Evolutionary conservation across 2,329 filamentous ascomycete genomes (phyloP).

Genomic region (Epichloe aotearoae): DNA sequence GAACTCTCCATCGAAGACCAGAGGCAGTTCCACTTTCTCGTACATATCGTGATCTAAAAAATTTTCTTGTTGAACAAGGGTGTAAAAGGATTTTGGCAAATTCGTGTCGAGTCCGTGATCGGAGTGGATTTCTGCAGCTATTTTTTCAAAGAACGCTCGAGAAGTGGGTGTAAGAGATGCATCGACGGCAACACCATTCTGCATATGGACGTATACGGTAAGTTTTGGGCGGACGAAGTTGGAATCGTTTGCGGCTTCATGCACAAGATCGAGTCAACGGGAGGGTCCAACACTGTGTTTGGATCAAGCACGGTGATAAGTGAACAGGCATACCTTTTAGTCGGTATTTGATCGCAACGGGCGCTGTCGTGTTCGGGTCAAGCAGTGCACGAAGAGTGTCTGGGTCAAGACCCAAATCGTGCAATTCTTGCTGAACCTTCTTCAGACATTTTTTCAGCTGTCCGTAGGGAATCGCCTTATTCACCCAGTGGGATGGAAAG

Average conservation of each 20-base stretch:
- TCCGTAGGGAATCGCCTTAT: conserved; percentile 69
- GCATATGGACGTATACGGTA: conserved; percentile 54
- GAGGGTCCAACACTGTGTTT: background rate
- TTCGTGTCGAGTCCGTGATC: conserved; percentile 2
- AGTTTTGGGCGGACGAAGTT: conserved; percentile 51
- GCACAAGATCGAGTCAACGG: background rate
- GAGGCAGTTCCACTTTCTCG: conserved; percentile 53
- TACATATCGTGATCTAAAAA: conserved; percentile 7
- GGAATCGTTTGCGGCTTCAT: conserved; percentile 24
- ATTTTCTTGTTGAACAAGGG: background rate
- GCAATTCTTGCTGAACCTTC: conserved; percentile 59
- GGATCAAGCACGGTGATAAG: background rate
- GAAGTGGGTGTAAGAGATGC: conserved; percentile 55
- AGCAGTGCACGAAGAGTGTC: conserved; percentile 56
- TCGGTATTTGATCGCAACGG: conserved; percentile 39
- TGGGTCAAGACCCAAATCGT: conserved; percentile 56
- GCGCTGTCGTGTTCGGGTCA: conserved; percentile 32
- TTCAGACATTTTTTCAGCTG: conserved; percentile 85
- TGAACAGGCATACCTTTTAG: conserved; percentile 30
- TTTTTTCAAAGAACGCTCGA: conserved; percentile 46
- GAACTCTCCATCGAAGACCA: conserved; percentile 68
- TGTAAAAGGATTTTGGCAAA: background rate
- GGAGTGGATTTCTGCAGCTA: conserved; percentile 32
- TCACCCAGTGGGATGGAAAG: conserved; percentile 60
- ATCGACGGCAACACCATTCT: conserved; percentile 54